These are phyloP conservation scores for Melastoma candidum DNA, from an alignment of 441 rosid genomes.

Conservation along the genomic window DNA sequence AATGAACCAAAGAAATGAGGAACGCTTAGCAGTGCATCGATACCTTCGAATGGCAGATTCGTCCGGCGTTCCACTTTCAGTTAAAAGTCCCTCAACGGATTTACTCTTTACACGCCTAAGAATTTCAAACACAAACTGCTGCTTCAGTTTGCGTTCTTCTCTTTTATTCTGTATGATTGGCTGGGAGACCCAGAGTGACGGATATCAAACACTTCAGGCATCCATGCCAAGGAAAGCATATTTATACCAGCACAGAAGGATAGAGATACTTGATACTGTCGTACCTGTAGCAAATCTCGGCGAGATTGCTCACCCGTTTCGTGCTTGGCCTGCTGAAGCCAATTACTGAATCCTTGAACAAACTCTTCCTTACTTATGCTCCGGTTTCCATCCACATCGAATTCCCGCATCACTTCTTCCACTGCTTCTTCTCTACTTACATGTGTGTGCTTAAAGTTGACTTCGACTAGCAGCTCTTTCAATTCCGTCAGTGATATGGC, in stretches of 20 bases:
- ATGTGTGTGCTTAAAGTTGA: conserved; percentile 13
- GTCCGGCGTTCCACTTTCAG: conserved; percentile 21
- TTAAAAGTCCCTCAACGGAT: conserved; percentile 14
- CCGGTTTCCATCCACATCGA: conserved; percentile 17
- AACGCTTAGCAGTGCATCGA: not conserved
- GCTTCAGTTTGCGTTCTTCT: conserved; percentile 19
- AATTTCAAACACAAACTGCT: conserved; percentile 15
- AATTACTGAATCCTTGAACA: conserved; percentile 13
- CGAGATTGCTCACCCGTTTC: conserved; percentile 6
- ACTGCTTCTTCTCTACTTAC: conserved; percentile 13
- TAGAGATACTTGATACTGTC: no score
- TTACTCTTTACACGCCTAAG: conserved; percentile 12
- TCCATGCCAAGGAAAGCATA: no score
- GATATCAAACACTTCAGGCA: no score
- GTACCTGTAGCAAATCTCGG: conserved; percentile 13
- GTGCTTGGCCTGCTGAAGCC: conserved; percentile 20
- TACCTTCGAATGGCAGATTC: conserved; percentile 13
- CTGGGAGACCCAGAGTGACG: conserved; percentile 10
- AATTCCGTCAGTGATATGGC: conserved; percentile 14
- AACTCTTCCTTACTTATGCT: conserved; percentile 17
- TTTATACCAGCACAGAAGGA: no score
- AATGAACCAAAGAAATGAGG: not conserved
- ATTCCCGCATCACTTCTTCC: conserved; percentile 18
- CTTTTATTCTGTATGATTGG: conserved; percentile 18
- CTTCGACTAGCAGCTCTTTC: conserved; percentile 17